A percentile compares a stretch with the other conserved stretches of the same genome.
These are phyloP conservation scores for Candida sp. DNA, from an alignment of 1,139 yeast species.

Conservation along the genomic window DNA sequence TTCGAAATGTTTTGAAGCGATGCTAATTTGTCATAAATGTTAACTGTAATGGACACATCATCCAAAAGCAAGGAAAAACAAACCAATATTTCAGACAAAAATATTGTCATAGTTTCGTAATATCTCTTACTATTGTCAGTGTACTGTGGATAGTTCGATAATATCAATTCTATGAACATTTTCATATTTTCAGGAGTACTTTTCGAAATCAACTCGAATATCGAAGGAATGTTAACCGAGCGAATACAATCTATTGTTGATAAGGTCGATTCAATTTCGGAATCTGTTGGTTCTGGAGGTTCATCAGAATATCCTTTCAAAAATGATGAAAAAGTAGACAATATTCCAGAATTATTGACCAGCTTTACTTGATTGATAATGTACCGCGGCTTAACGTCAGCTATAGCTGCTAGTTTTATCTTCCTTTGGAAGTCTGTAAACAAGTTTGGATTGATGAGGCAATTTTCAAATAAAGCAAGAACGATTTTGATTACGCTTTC, in stretches of 20 bases:
- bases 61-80: constrained; percentile 47
- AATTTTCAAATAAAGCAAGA: constrained; percentile 66
- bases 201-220: constrained; percentile 45
- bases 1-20: constrained; percentile 20
- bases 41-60: constrained; percentile 27
- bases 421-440: constrained; percentile 62
- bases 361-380: constrained; percentile 59
- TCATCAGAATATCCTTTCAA: constrained; percentile 86
- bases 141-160: constrained; percentile 25
- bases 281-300: constrained; percentile 87
- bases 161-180: constrained; percentile 18
- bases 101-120: constrained; percentile 54
- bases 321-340: constrained; percentile 89
- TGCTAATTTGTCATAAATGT: constrained; percentile 19
- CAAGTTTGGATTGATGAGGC: constrained; percentile 65
- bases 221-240: constrained; percentile 54
- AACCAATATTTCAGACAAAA: constrained; percentile 52
- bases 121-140: constrained; percentile 38
- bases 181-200: constrained; percentile 21
- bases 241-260: constrained; percentile 81
- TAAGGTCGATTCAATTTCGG: constrained; percentile 82
- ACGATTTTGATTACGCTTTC: constrained; percentile 54
- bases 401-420: constrained; percentile 48
- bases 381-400: constrained; percentile 63
- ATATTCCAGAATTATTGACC: constrained; percentile 67